Percentiles rank a stretch among this genome's conserved stretches.
Conservation (phyloP, 345 rosid species). For the Camelina laxa region DNA sequence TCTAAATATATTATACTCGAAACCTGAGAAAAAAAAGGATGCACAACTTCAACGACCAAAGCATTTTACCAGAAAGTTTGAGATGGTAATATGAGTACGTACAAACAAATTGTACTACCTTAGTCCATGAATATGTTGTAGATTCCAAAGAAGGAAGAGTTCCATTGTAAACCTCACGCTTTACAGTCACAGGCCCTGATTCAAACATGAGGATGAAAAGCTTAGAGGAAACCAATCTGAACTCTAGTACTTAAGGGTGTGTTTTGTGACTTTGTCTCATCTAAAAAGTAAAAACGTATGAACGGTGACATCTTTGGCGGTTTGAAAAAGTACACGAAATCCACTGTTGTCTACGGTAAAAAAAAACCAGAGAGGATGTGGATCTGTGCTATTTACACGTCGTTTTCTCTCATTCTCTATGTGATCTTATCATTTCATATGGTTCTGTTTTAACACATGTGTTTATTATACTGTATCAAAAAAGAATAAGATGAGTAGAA, state of each 20-base stretch:
- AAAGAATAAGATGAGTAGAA: too few relatives aligned
- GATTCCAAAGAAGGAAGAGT: conserved; percentile 60
- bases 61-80: conserved; percentile 42
- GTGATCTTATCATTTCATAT: too few relatives aligned
- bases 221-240: background rate
- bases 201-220: background rate
- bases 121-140: conserved; percentile 76
- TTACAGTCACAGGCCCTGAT: conserved; percentile 63
- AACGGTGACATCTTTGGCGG: background rate
- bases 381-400: background rate
- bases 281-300: background rate
- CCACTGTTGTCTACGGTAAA: background rate
- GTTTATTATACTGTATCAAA: too few relatives aligned
- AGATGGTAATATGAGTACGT: conserved; percentile 48
- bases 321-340: background rate
- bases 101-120: conserved; percentile 37
- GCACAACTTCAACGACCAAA: conserved; percentile 35
- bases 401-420: background rate
- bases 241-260: background rate
- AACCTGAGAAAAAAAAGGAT: conserved; percentile 48
- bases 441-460: background rate
- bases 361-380: background rate
- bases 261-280: background rate
- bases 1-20: conserved; percentile 74
- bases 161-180: conserved; percentile 60